Evolutionary conservation across 805 yeast genomes (phyloP), one percentile per base, ranked within the genome.

Genomic region (Candida insectalens): DNA sequence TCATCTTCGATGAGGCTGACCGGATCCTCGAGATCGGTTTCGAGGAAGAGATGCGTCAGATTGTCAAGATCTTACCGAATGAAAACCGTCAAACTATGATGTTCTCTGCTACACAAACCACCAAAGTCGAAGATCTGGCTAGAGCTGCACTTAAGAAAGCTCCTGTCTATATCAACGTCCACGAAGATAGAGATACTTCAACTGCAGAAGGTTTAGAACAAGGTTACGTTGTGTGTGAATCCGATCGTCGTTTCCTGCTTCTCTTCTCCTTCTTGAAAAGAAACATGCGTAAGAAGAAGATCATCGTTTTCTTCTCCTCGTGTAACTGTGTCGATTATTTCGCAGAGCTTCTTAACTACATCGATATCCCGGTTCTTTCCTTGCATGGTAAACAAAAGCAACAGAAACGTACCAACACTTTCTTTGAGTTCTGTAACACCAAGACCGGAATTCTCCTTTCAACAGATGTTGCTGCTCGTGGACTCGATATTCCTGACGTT

Each of bases 401-500:
- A 64, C 96, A 89, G 59, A 92, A 92, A 69, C 76, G 99, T 58
- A 92, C 98, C 33, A 92, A 92, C 61, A 92, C 99, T 5, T 92
- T 92, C 57, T 89, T 89, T 56, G 98, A 92, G 64, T 92, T 92
- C 61, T 85, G 97, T 67, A 92, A 92, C 51, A 97, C 98, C 38
- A 87, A 81, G 49, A 83, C 79, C 53, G 98, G 98, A 31, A 88
- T 83, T 29, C 62, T 92, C 49, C 70, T 92, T 36, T 92, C 97
- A 64, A 92, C 99, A 1, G 98, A 92, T 60, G 98, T 92, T 46
- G 99, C 98, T 21, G 98, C 99, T 16, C 79, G 99, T 70, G 99
- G 99, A 17, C 74, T 92, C 45, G 99, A 92, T 66, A 92, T 92
- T 47, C 99, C 99, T 35, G 80, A 94, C 19, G 98, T 92, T 36